phyloP scores from a whole-genome alignment of 2,329 filamentous ascomycete genomes.

The Epichloe elymi region DNA sequence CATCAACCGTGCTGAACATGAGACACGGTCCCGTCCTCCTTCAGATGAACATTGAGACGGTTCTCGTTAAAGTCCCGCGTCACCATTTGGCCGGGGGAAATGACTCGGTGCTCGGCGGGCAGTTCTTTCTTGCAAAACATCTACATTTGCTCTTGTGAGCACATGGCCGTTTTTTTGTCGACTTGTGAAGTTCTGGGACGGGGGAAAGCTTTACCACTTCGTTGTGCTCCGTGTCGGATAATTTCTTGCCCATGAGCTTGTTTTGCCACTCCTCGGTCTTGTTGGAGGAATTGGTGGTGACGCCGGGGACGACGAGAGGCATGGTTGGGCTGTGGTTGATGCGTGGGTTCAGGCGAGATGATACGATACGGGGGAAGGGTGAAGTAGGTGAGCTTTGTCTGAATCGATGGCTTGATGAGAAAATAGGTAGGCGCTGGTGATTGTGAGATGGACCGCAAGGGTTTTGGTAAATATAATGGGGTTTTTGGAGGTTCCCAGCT shows the following conservation, averaged over 20 bases:
- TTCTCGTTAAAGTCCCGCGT: conserved; percentile 42
- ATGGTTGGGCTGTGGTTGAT: conserved; percentile 24
- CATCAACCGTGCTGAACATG: conserved; percentile 42
- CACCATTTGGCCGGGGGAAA: conserved; percentile 44
- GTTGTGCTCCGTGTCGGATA: conserved; percentile 35
- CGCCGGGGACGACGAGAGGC: conserved; percentile 52
- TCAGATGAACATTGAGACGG: conserved; percentile 46
- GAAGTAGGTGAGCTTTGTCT: not conserved
- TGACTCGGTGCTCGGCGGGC: conserved; percentile 41
- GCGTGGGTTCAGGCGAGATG: not conserved
- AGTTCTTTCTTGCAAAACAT: conserved; percentile 48
- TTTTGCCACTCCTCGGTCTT: conserved; percentile 45
- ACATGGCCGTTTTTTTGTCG: not conserved
- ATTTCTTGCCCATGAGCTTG: conserved; percentile 51
- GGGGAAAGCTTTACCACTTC: conserved; percentile 32
- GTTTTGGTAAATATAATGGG: not conserved
- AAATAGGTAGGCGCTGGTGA: too few relatives aligned
- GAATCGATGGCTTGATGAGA: not conserved
- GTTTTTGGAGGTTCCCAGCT: too few relatives aligned
- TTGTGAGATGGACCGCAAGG: too few relatives aligned
- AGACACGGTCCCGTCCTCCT: conserved; percentile 46
- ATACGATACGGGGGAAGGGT: too few relatives aligned
- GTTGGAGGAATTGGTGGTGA: conserved; percentile 32
- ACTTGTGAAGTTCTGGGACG: too few relatives aligned
- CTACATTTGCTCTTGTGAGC: conserved; percentile 20